These are phyloP conservation scores for Candida odintsovae DNA, from an alignment of 805 yeast genomes.

Conservation along the genomic window DNA sequence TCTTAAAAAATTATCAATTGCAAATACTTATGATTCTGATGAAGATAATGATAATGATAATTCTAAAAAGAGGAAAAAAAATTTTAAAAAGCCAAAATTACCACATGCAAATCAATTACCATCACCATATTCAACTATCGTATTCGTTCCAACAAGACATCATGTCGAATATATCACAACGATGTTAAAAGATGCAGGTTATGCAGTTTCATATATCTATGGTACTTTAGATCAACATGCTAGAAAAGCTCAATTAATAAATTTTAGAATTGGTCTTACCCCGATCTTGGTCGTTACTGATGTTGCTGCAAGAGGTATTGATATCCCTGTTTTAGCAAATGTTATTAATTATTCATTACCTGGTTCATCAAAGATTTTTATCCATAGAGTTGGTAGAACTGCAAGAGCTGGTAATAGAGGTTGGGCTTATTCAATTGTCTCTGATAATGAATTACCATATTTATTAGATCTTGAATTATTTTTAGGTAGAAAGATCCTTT, in stretches of 20 bases:
- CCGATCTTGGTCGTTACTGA: constrained; percentile 93
- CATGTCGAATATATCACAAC: constrained; percentile 88
- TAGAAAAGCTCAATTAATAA: constrained; percentile 78
- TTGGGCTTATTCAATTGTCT: constrained; percentile 91
- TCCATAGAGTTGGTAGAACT: constrained; percentile 98
- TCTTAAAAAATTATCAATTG: constrained; percentile 42
- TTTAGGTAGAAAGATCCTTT: constrained; percentile 72
- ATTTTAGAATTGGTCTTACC: constrained; percentile 80
- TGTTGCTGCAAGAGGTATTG: constrained; percentile 98
- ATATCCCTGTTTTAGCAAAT: constrained; percentile 92
- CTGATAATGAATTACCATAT: constrained; percentile 84
- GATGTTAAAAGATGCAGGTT: constrained; percentile 71
- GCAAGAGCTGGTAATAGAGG: constrained; percentile 98
- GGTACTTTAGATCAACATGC: constrained; percentile 96
- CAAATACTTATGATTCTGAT: constrained; percentile 39
- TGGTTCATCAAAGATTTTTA: constrained; percentile 85
- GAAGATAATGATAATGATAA: constrained; percentile 44
- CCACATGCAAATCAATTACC: constrained; percentile 85
- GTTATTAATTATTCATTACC: constrained; percentile 91
- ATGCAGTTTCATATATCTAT: constrained; percentile 82
- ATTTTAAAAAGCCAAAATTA: constrained; percentile 46
- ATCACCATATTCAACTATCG: constrained; percentile 78
- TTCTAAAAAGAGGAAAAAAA: constrained; percentile 28
- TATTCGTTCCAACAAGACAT: constrained; percentile 95
- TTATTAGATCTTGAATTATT: constrained; percentile 85